A percentile compares a stretch with the other conserved stretches of the same genome.
These are phyloP conservation scores for Dryas octopetala DNA, from an alignment of 306 rosid genomes.

Conservation along the genomic window DNA sequence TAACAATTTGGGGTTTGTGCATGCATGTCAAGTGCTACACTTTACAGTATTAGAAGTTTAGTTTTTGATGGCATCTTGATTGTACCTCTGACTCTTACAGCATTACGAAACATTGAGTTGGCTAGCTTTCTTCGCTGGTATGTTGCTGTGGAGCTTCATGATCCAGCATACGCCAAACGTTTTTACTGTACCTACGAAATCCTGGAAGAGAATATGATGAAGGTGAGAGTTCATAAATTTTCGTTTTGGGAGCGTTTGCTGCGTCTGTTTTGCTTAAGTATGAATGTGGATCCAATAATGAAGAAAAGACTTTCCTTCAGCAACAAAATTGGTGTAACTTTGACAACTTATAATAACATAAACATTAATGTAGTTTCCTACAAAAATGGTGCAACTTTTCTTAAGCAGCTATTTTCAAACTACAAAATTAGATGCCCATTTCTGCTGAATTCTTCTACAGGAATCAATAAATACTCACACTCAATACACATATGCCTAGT, in stretches of 20 bases:
- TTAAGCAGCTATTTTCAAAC: no score
- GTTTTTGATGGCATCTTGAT: slow-evolving; percentile 34
- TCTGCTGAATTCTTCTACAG: no score
- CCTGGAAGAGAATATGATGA: slow-evolving; percentile 94
- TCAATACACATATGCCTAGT: no score
- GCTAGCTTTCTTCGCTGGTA: slow-evolving; percentile 99
- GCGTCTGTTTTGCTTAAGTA: slow-evolving; percentile 9
- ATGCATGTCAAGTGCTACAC: slow-evolving; percentile 29
- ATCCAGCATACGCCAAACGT: slow-evolving; percentile 92
- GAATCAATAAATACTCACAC: no score
- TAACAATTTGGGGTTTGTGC: slow-evolving; percentile 10
- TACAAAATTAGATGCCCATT: no score
- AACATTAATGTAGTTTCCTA: slow-evolving; percentile 1
- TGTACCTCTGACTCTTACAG: slow-evolving; percentile 49
- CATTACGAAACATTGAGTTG: slow-evolving; percentile 79
- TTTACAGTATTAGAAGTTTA: slow-evolving; percentile 28
- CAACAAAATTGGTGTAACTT: not conserved
- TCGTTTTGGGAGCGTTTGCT: slow-evolving; percentile 7
- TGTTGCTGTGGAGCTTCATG: slow-evolving; percentile 94
- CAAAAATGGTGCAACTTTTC: no score
- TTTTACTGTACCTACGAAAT: slow-evolving; percentile 86
- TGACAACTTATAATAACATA: not conserved
- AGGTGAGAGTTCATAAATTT: slow-evolving; percentile 55
- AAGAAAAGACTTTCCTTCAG: not conserved
- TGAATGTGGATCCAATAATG: not conserved